Evolutionary conservation across 257 asterid genomes (phyloP).

Genomic region (Anisodus tanguticus): DNA sequence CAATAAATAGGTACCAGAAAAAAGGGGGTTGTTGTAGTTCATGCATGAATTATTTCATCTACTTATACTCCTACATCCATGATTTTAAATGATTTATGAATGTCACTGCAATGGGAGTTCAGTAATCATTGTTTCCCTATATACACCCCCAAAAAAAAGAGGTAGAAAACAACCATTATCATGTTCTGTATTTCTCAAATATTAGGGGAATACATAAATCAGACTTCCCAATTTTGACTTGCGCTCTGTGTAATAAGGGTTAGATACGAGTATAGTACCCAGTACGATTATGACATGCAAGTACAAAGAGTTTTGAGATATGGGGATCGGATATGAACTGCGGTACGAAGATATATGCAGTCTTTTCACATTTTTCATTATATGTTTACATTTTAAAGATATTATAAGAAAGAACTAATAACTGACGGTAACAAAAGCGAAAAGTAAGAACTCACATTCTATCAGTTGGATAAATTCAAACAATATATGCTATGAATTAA

Average conservation of each 20-base stretch:
- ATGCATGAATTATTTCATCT: neutral
- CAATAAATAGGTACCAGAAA: neutral
- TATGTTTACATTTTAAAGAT: neutral
- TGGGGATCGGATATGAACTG: neutral
- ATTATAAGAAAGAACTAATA: neutral
- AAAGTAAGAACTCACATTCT: neutral
- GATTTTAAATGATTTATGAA: neutral
- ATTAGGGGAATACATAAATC: neutral
- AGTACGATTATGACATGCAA: neutral
- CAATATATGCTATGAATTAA: conserved; percentile 13
- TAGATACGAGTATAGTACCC: neutral
- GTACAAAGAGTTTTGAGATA: neutral
- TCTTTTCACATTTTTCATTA: neutral
- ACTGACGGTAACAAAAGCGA: neutral
- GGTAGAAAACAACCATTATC: conserved; percentile 1
- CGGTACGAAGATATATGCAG: neutral
- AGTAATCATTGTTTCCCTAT: neutral
- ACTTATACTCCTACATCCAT: neutral
- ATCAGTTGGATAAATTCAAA: neutral
- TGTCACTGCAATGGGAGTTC: neutral
- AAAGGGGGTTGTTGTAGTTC: neutral
- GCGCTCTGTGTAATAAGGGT: neutral
- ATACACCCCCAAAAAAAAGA: neutral
- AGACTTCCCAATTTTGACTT: neutral
- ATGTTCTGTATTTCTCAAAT: neutral